Evolutionary conservation across 2,329 filamentous ascomycete genomes (phyloP), one percentile per base, ranked within the genome.

Genomic region (Sporothrix sp.): DNA sequence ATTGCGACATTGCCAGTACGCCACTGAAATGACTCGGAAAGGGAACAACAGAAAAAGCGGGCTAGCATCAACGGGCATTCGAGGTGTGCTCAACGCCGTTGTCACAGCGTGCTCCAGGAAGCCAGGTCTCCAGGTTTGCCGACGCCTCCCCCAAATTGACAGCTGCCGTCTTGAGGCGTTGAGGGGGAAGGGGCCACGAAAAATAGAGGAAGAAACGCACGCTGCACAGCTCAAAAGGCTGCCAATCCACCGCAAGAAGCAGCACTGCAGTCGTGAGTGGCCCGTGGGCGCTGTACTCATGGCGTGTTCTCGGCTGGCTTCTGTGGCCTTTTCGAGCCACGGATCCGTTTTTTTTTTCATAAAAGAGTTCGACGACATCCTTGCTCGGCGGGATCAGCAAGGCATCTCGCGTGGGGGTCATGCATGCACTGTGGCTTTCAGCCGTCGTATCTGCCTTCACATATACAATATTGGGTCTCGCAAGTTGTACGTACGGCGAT

Each of bases 401-500:
- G 45, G 46, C 36, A 39, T 32, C 38, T 38, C 28, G 47, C 47
- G 47, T 49, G 47, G 46, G 45, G 46, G 46, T 48, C 46, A 38
- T 36, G 33, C 33, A 32, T 39, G n/a, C 46, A 32, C 7, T 18
- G 16, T 32, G 25, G 13, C 16, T 23, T 14, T 9, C n/a, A 14
- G n/a, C n/a, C 11, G 10, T 13, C 7, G 25, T 8, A 11, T 18
- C 8, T 28, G 8, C 16, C 7, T 6, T 6, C 20, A n/a, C n/a
- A n/a, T n/a, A n/a, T n/a, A n/a, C n/a, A n/a, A n/a, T n/a, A n/a
- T 35, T 25, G 9, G 28, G 20, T 45, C 14, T 20, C 25, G 25
- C 21, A 21, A 23, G 23, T n/a, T n/a, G n/a, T n/a, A n/a, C n/a
- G n/a, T n/a, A n/a, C n/a, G n/a, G n/a, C n/a, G n/a, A n/a, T n/a